Conservation (phyloP, 2,329 filamentous ascomycete species). For the Penicillium sp. region DNA sequence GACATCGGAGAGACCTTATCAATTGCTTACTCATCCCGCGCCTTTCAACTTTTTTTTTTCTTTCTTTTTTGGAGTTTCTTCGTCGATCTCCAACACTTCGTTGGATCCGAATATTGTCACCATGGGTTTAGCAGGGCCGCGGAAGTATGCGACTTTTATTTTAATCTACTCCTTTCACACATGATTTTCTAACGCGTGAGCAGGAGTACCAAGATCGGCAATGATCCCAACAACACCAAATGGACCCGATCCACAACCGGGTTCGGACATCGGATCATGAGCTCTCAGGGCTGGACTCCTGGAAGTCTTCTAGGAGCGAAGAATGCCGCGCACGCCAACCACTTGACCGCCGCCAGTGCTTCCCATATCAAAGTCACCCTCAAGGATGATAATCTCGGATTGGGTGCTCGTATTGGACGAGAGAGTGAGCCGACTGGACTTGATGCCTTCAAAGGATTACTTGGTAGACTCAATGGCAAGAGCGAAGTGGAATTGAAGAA, state of each 20-base stretch:
- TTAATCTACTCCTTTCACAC: neutral
- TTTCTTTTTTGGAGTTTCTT: neutral
- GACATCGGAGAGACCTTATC: constrained; percentile 19
- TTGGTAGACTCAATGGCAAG: constrained; percentile 88
- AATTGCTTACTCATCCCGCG: constrained; percentile 19
- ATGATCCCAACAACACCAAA: constrained; percentile 93
- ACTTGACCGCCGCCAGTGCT: constrained; percentile 76
- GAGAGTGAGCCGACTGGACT: constrained; percentile 77
- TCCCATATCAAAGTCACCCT: constrained; percentile 81
- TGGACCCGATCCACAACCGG: constrained; percentile 80
- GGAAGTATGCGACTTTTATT: constrained; percentile 56
- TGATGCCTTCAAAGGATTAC: constrained; percentile 78
- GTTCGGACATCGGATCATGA: constrained; percentile 88
- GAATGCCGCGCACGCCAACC: constrained; percentile 70
- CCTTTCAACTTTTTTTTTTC: constrained; percentile 9
- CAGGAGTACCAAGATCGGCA: constrained; percentile 70
- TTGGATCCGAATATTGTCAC: neutral
- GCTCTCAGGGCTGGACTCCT: constrained; percentile 85
- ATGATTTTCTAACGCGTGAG: constrained; percentile 9
- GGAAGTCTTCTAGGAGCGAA: constrained; percentile 78
- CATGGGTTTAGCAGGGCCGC: constrained; percentile 70
- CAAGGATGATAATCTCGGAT: constrained; percentile 87
- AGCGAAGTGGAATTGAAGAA: constrained; percentile 69
- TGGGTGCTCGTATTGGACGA: constrained; percentile 76
- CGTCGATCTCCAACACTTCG: constrained; percentile 3